These are phyloP conservation scores for Actinomucor elegans DNA, from an alignment of 371 early-diverging fungal genomes.

Conservation along the genomic window DNA sequence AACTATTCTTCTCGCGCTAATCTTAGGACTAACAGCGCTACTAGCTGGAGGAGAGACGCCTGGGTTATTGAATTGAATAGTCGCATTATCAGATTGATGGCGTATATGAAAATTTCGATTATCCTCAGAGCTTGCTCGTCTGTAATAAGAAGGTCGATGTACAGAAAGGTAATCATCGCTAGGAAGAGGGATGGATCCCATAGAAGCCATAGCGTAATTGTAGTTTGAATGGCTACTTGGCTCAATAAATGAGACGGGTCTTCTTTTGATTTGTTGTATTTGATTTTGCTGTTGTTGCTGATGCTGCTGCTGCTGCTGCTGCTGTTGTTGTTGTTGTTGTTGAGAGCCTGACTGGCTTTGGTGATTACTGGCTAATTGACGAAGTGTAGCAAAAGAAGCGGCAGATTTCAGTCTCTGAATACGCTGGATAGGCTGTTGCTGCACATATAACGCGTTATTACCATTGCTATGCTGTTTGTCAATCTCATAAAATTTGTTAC, in stretches of 20 bases:
- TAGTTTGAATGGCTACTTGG: neutral
- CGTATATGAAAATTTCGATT: conserved; percentile 6
- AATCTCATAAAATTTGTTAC: neutral
- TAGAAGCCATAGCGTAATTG: conserved; percentile 2
- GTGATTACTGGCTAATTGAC: conserved; percentile 13
- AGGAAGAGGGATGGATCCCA: neutral
- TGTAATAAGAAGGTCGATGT: conserved; percentile 3
- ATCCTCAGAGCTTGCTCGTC: conserved; percentile 20
- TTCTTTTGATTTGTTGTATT: conserved; percentile 3
- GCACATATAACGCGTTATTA: neutral
- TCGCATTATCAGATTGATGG: conserved; percentile 9
- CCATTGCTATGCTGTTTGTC: conserved; percentile 1
- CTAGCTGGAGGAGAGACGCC: neutral
- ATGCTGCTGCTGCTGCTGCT: conserved; percentile 1
- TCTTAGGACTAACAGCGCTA: neutral
- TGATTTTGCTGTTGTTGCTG: conserved; percentile 1
- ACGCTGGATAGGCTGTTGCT: conserved; percentile 17
- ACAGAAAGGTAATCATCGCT: conserved; percentile 12
- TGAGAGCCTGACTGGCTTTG: neutral
- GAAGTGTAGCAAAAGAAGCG: conserved; percentile 22
- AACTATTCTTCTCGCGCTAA: neutral
- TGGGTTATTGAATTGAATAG: neutral
- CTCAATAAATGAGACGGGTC: conserved; percentile 21
- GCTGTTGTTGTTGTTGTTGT: conserved; percentile 11
- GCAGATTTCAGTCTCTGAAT: conserved; percentile 23